A percentile compares a stretch with the other conserved stretches of the same genome.
Conservation (phyloP, 2,329 filamentous ascomycete species). For the Aureobasidium melanogenum region DNA sequence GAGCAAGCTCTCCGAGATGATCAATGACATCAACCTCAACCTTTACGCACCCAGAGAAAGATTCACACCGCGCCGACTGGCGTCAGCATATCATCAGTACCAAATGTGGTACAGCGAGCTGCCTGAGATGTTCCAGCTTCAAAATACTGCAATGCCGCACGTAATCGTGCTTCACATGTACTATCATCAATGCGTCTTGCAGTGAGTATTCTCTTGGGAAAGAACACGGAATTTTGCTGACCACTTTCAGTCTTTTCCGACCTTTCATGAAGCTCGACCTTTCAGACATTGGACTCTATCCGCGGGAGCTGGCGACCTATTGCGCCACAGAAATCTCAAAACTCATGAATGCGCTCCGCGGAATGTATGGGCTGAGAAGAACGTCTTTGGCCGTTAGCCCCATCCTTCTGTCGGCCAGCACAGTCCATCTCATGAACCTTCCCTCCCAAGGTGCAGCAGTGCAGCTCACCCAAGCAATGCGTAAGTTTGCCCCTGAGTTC, state of each 20-base stretch:
- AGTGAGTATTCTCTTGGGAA: constrained; percentile 65
- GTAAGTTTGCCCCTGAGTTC: neutral
- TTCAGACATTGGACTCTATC: constrained; percentile 50
- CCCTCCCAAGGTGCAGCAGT: constrained; percentile 27
- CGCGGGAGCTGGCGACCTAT: constrained; percentile 55
- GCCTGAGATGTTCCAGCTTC: constrained; percentile 54
- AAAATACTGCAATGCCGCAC: constrained; percentile 62
- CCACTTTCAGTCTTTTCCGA: constrained; percentile 53
- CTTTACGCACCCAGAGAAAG: constrained; percentile 62
- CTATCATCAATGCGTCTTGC: constrained; percentile 32
- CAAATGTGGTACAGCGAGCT: constrained; percentile 63
- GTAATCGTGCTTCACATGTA: constrained; percentile 53
- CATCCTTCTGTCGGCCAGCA: constrained; percentile 33
- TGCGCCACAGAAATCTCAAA: constrained; percentile 36
- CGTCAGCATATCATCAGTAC: constrained; percentile 59
- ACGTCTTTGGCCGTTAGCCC: constrained; percentile 31
- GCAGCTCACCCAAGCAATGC: constrained; percentile 34
- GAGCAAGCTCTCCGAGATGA: constrained; percentile 63
- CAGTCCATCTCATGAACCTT: constrained; percentile 38
- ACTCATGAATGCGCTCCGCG: constrained; percentile 34
- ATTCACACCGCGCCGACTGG: constrained; percentile 54
- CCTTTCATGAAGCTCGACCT: constrained; percentile 58
- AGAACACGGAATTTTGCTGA: constrained; percentile 21
- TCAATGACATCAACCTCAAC: constrained; percentile 62
- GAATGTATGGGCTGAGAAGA: constrained; percentile 35